Base-by-base conservation (phyloP, 139 green algal genomes). In the Klebsormidium nitens region DNA sequence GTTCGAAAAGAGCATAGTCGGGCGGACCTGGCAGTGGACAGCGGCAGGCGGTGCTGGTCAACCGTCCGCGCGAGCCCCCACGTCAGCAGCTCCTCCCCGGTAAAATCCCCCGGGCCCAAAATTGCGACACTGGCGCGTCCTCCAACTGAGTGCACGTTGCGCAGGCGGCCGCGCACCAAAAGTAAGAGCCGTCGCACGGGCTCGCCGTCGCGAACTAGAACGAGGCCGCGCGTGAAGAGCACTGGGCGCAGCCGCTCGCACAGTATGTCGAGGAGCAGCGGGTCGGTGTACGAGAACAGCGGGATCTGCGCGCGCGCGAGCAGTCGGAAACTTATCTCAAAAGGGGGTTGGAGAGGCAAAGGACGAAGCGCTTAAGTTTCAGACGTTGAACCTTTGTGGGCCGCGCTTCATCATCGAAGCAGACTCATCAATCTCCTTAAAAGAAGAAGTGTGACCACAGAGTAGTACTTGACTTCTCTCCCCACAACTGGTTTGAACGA, bases 111-210 rank as follows among this genome's bases (percentile, higher is more conserved):
- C 31, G 59, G 36, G 11, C 59, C 36, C 37, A 66, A 44, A 2
- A 66, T 47, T 17, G 42, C 4, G 23, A 71, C 34, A 23, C 64
- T 44, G n/a, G 64, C 66, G 49, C 56, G 64, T 1, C 64, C 64
- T 1, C 47, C 47, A 39, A 40, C 36, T 3, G 64, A 66, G 3
- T 40, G 34, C 5, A 44, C 38, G 46, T 28, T 65, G 42, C 66
- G 42, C 28, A 71, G 48, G 26, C n/a, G 26, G 23, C 64, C 64
- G 5, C 50, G 19, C 4, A 71, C n/a, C 6, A 71, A 40, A 32
- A 71, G 66, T 34, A 71, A 61, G n/a, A 71, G 65, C 23, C 49
- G 36, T 28, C 32, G 32, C 3, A 71, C 64, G 34, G 64, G 64
- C 42, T 69, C 35, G 19, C 50, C 64, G 6, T 71, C 64, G 2